Conservation (phyloP, 306 rosid genomes). For the Lagenaria siceraria region DNA sequence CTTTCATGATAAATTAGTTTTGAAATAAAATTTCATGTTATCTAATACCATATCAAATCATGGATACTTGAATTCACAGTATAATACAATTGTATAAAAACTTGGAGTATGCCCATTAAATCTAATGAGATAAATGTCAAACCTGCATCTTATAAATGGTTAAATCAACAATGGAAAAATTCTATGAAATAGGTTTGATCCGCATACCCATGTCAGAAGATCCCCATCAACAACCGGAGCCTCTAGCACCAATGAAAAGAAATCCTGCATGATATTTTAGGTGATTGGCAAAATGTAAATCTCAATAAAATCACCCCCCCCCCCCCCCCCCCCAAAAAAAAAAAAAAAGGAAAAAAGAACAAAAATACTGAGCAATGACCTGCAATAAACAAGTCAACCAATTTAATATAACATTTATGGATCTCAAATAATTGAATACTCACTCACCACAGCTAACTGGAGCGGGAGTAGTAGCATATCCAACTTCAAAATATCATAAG, state of each 20-base stretch:
- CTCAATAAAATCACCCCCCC: not conserved
- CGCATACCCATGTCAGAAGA: conserved; percentile 73
- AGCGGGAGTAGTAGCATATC: not conserved
- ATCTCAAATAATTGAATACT: not conserved
- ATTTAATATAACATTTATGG: not conserved
- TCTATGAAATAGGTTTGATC: conserved; percentile 2
- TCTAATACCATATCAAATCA: not conserved
- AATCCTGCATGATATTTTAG: conserved; percentile 41
- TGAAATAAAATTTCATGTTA: no score
- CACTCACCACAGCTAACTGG: not conserved
- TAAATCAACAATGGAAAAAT: not conserved
- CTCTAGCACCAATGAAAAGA: conserved; percentile 51
- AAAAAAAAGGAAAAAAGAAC: not conserved
- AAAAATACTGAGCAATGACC: not conserved
- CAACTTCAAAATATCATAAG: not conserved
- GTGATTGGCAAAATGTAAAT: not conserved
- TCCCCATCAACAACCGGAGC: conserved; percentile 72
- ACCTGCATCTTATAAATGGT: not conserved
- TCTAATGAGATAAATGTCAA: not conserved
- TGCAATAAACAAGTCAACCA: not conserved
- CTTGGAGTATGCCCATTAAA: not conserved
- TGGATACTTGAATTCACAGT: not conserved
- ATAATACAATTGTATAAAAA: not conserved
- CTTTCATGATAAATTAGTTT: no score
- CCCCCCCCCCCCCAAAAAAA: not conserved